phyloP scores from a whole-genome alignment of 208 protist genomes.

The Wallacemonas collosoma region DNA sequence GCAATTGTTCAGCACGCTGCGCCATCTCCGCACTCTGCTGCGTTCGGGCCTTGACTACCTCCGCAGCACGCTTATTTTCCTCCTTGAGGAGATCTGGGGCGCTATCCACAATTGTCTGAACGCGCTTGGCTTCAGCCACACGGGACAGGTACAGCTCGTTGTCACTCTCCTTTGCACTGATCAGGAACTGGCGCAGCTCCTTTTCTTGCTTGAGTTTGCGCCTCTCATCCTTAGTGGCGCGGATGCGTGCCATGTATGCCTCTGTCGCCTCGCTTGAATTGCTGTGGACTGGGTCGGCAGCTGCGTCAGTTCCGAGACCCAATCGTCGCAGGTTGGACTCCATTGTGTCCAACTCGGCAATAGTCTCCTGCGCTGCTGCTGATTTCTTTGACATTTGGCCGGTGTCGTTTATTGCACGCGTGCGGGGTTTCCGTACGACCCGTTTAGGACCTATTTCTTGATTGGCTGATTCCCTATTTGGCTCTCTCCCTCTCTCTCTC shows the following conservation, averaged over 20 bases:
- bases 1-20: slow-evolving; percentile 22
- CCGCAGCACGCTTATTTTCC: slow-evolving; percentile 25
- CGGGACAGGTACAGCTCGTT: slow-evolving; percentile 30
- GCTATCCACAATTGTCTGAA: slow-evolving; percentile 38
- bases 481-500: no score
- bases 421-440: neutral
- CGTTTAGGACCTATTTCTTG: no score
- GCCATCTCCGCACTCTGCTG: slow-evolving; percentile 7
- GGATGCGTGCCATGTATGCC: slow-evolving; percentile 62
- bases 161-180: slow-evolving; percentile 45
- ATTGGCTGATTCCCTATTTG: no score
- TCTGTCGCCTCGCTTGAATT: slow-evolving; percentile 22
- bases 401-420: neutral
- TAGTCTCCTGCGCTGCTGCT: slow-evolving; percentile 37
- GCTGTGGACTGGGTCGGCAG: slow-evolving; percentile 10
- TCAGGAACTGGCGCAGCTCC: slow-evolving; percentile 51
- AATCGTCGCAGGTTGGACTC: slow-evolving; percentile 79
- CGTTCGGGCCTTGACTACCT: slow-evolving; percentile 3
- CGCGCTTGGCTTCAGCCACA: slow-evolving; percentile 26
- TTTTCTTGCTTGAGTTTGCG: slow-evolving; percentile 58
- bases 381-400: slow-evolving; percentile 5
- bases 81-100: slow-evolving; percentile 38
- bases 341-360: slow-evolving; percentile 58
- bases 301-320: slow-evolving; percentile 41
- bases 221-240: slow-evolving; percentile 52